These are phyloP conservation scores for Pseudozyma flocculosa DNA, from an alignment of 1,284 basidiomycete genomes.

Conservation along the genomic window DNA sequence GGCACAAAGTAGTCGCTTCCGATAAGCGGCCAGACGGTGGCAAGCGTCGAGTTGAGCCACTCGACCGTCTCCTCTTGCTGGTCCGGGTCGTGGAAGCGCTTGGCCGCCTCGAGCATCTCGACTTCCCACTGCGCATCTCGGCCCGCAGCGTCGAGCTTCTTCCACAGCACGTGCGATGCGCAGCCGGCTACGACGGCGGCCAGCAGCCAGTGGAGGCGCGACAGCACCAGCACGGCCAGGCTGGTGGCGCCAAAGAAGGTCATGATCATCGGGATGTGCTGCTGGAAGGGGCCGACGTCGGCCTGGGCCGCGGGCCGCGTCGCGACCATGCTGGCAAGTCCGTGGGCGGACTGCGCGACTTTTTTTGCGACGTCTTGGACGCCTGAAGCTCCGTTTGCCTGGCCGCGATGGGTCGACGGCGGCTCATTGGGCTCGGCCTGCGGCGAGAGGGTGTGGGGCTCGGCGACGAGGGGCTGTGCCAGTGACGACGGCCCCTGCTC, in stretches of 20 bases:
- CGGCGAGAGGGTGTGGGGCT: slow-evolving; percentile 5
- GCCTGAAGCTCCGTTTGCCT: no score
- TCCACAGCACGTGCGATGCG: slow-evolving; percentile 31
- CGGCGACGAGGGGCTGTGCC: neutral
- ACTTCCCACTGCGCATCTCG: slow-evolving; percentile 31
- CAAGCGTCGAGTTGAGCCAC: slow-evolving; percentile 50
- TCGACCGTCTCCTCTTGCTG: slow-evolving; percentile 41
- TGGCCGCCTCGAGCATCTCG: slow-evolving; percentile 23
- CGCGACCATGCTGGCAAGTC: slow-evolving; percentile 2
- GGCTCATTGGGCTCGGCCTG: no score
- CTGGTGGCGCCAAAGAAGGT: slow-evolving; percentile 36
- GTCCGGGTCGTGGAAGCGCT: slow-evolving; percentile 6
- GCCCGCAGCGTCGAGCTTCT: slow-evolving; percentile 17
- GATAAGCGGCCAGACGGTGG: slow-evolving; percentile 50
- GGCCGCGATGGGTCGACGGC: no score
- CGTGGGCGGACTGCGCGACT: slow-evolving; percentile 13
- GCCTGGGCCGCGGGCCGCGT: neutral
- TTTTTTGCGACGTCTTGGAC: slow-evolving; percentile 9
- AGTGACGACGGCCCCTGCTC: neutral
- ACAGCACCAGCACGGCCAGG: slow-evolving; percentile 20
- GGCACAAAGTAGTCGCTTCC: slow-evolving; percentile 49
- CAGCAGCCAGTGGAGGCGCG: slow-evolving; percentile 19
- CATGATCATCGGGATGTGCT: slow-evolving; percentile 35
- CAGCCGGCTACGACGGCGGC: slow-evolving; percentile 15
- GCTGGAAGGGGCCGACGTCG: slow-evolving; percentile 19